Evolutionary conservation across 1,284 basidiomycete genomes (phyloP), one percentile per base, ranked within the genome.

Genomic region (Irpex sp.): DNA sequence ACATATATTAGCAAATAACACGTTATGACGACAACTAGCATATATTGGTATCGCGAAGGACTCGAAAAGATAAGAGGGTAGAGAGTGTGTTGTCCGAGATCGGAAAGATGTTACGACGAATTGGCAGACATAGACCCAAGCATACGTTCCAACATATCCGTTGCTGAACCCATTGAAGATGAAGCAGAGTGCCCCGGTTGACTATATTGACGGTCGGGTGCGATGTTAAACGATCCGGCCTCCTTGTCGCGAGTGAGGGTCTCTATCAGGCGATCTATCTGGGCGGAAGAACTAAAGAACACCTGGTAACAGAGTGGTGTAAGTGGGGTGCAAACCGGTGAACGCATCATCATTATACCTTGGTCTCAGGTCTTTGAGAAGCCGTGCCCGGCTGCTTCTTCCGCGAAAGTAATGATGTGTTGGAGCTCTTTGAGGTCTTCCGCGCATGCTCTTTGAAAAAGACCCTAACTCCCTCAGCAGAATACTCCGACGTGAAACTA

Each of bases 241-340:
- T 93, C 91, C 78, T 85, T 84, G 46, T 86, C 88, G 73, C 86
- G 86, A 58, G 91, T 92, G 69, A 93, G 82, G 69, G 79, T 86
- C 70, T 93, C 91, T 64, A 93, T 91, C 62, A 93, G 80, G 66
- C 86, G 89, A 54, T 88, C 90, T 71, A 93, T 92, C 65, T 92
- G 87, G 43, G 85, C 82, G 35, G 88, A 81, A 19, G 89, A 85
- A 68, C 88, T 90, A 77, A 90, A 90, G 77, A 88, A 92, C 70
- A 93, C 86, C 91, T 93, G 72, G 60, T 63, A 63, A 65, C 15
- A 39, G 49, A 58, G 57, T 7, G n/a, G 57, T 33, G 36, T 46
- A 35, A 55, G 53, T 46, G 31, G 47, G 51, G 50, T 58, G 35
- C 31, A 46, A 21, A 55, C 31, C 31, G 46, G 46, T 50, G 19